phyloP scores from a whole-genome alignment of 129 eudicot genomes.

The Arctium lappa region DNA sequence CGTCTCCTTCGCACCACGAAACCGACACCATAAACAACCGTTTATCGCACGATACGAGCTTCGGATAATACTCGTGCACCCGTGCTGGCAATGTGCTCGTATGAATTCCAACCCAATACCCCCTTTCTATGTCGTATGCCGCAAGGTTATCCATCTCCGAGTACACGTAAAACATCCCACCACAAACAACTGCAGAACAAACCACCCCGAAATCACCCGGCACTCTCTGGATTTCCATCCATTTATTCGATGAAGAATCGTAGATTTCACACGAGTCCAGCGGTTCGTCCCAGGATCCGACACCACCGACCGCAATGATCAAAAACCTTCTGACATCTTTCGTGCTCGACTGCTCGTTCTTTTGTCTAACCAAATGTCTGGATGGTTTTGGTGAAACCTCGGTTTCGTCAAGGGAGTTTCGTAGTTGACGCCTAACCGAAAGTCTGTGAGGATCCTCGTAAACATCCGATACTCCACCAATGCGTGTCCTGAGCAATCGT shows the following conservation, averaged over 20 bases:
- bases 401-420: conserved; percentile 55
- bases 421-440: conserved; percentile 74
- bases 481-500: conserved; percentile 58
- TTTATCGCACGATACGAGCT: conserved; percentile 52
- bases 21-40: conserved; percentile 84
- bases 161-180: conserved; percentile 64
- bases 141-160: conserved; percentile 77
- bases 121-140: conserved; percentile 70
- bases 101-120: conserved; percentile 71
- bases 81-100: conserved; percentile 58
- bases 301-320: conserved; percentile 83
- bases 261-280: conserved; percentile 79
- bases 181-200: conserved; percentile 71
- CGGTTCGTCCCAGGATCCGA: conserved; percentile 92
- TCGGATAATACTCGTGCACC: conserved; percentile 85
- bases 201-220: conserved; percentile 77
- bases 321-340: conserved; percentile 56
- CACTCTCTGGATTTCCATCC: conserved; percentile 75
- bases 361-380: conserved; percentile 41
- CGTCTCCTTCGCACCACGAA: conserved; percentile 99
- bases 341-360: conserved; percentile 24
- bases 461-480: conserved; percentile 83
- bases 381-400: conserved; percentile 39
- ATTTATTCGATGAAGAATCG: conserved; percentile 74
- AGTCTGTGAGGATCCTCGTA: conserved; percentile 95